These are phyloP conservation scores for Petasospora fabianii DNA, from an alignment of 1,139 yeast species.

Conservation along the genomic window DNA sequence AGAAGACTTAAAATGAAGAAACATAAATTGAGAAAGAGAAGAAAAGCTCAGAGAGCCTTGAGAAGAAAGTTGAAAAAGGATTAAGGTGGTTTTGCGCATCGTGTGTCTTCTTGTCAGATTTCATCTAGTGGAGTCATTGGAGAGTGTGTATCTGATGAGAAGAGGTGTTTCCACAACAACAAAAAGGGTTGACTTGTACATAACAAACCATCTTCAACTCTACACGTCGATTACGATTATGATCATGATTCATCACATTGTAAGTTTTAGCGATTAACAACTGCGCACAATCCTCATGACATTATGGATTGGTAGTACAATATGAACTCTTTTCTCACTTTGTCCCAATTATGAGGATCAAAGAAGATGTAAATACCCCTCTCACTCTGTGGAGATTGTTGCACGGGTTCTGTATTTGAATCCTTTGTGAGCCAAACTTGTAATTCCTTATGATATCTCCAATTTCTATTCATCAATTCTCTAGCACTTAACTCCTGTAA, in stretches of 20 bases:
- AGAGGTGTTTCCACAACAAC: too few relatives aligned
- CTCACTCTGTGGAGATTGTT: slow-evolving; percentile 82
- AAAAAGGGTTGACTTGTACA: too few relatives aligned
- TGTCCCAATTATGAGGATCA: slow-evolving; percentile 96
- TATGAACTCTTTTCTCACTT: slow-evolving; percentile 79
- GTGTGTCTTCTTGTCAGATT: too few relatives aligned
- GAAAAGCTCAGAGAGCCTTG: slow-evolving; percentile 39
- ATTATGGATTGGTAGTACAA: slow-evolving; percentile 57
- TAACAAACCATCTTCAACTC: too few relatives aligned
- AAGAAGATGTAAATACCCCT: slow-evolving; percentile 94
- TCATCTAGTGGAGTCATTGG: too few relatives aligned
- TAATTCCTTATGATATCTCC: slow-evolving; percentile 95
- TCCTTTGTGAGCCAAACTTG: slow-evolving; percentile 97
- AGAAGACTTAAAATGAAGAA: slow-evolving; percentile 72
- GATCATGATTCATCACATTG: too few relatives aligned
- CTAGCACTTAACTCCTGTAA: slow-evolving; percentile 92
- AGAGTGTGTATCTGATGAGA: too few relatives aligned
- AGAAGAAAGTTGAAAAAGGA: slow-evolving; percentile 31
- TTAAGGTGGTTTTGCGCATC: too few relatives aligned
- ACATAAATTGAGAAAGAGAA: slow-evolving; percentile 69
- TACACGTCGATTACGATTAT: too few relatives aligned
- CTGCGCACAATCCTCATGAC: too few relatives aligned
- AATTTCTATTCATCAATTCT: slow-evolving; percentile 83
- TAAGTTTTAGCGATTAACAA: too few relatives aligned
- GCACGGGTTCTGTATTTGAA: slow-evolving; percentile 83